Evolutionary conservation across 169 alveolate species (phyloP).

Genomic region (Toxoplasma gondii): DNA sequence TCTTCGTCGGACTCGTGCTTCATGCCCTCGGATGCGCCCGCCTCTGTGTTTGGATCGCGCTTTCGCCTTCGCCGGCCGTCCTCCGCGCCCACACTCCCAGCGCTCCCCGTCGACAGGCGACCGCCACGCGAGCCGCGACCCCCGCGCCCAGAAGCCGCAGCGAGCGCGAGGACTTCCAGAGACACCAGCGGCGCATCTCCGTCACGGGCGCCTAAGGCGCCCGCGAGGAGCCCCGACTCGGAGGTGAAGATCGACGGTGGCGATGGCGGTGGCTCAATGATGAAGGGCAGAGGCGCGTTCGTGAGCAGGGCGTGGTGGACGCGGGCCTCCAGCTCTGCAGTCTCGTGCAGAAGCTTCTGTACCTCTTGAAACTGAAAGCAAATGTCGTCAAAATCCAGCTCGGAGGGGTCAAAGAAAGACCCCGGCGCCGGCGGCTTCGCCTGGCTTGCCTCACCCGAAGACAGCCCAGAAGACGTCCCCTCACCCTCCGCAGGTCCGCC

Average conservation of each 20-base stretch:
- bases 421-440: neutral
- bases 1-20: neutral
- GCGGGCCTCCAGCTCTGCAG: slow-evolving; percentile 8
- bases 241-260: neutral
- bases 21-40: neutral
- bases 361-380: neutral
- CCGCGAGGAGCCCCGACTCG: neutral
- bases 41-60: neutral
- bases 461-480: neutral
- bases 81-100: neutral
- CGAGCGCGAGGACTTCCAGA: neutral
- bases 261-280: slow-evolving; percentile 7
- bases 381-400: neutral
- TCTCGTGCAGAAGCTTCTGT: neutral
- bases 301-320: slow-evolving; percentile 20
- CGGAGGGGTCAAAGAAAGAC: neutral
- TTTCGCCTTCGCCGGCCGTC: neutral
- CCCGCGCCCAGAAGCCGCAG: neutral
- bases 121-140: neutral
- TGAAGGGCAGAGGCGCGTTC: neutral
- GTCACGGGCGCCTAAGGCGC: neutral
- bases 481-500: neutral
- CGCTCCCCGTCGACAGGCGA: neutral
- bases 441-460: neutral
- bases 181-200: neutral